phyloP scores from a whole-genome alignment of 2,329 filamentous ascomycete genomes.

The Dichotomopilus funicola region DNA sequence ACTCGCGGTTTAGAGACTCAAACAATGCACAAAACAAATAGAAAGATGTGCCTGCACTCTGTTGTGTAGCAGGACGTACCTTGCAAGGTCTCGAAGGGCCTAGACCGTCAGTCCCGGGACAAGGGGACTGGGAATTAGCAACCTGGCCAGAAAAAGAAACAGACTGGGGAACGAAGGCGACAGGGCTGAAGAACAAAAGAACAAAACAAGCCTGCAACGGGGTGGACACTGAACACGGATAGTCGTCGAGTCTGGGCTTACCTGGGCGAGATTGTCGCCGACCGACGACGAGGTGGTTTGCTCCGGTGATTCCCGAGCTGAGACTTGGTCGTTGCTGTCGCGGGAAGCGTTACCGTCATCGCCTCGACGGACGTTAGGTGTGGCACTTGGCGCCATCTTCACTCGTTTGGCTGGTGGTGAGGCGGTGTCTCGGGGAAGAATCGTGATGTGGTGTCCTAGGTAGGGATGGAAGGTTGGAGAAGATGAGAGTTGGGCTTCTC shows the following conservation, averaged over 20 bases:
- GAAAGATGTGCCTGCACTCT: too few species aligned
- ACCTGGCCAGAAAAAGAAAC: neutral
- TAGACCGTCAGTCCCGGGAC: conserved; percentile 21
- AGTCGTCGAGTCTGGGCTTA: conserved; percentile 6
- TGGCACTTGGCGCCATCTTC: conserved; percentile 4
- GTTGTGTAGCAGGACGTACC: conserved; percentile 20
- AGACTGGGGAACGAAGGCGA: neutral
- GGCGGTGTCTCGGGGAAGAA: neutral
- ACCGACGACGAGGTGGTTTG: conserved; percentile 14
- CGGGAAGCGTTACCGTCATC: neutral
- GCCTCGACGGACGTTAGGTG: neutral
- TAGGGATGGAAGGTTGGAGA: too few species aligned
- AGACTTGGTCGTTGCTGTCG: neutral
- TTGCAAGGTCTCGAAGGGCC: conserved; percentile 29
- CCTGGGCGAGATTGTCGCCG: conserved; percentile 18
- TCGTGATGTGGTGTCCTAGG: neutral
- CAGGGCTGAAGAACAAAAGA: conserved; percentile 10
- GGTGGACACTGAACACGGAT: neutral
- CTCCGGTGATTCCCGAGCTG: neutral
- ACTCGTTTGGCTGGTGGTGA: neutral
- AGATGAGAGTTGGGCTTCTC: too few species aligned
- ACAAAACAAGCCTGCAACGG: conserved; percentile 3
- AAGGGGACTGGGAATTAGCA: conserved; percentile 15
- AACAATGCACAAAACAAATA: too few species aligned
- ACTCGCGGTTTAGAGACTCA: too few species aligned